These are phyloP conservation scores for Talaromyces sp. DNA, from an alignment of 2,329 filamentous ascomycete genomes.

Conservation along the genomic window DNA sequence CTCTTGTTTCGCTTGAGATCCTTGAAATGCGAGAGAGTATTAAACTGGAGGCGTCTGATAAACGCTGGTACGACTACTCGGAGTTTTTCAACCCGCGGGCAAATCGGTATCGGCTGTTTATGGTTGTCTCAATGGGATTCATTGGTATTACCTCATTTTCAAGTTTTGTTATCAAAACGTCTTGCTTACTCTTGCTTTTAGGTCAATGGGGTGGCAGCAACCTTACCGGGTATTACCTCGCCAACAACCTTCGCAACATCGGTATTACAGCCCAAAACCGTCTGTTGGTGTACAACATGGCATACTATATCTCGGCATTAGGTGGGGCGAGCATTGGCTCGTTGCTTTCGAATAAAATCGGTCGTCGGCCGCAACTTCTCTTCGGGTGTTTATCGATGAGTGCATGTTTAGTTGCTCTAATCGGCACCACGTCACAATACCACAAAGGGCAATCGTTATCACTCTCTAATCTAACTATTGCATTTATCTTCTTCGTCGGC, in stretches of 20 bases:
- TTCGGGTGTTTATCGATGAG: neutral
- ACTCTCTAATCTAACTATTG: neutral
- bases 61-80: conserved; percentile 57
- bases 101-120: neutral
- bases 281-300: neutral
- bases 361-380: neutral
- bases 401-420: neutral
- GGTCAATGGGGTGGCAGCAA: conserved; percentile 2
- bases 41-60: conserved; percentile 38
- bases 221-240: conserved; percentile 3
- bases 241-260: neutral
- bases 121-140: neutral
- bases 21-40: conserved; percentile 26
- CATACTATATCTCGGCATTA: neutral
- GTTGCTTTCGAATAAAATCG: neutral
- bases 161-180: too few species aligned
- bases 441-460: neutral
- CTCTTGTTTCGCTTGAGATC: conserved; percentile 25
- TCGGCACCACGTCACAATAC: neutral
- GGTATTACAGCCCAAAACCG: conserved; percentile 4
- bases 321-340: neutral
- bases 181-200: neutral
- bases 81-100: conserved; percentile 46
- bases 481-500: conserved; percentile 1
- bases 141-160: neutral